These are phyloP conservation scores for Coemansia sp. DNA, from an alignment of 192 early-diverging fungal species.

Conservation along the genomic window DNA sequence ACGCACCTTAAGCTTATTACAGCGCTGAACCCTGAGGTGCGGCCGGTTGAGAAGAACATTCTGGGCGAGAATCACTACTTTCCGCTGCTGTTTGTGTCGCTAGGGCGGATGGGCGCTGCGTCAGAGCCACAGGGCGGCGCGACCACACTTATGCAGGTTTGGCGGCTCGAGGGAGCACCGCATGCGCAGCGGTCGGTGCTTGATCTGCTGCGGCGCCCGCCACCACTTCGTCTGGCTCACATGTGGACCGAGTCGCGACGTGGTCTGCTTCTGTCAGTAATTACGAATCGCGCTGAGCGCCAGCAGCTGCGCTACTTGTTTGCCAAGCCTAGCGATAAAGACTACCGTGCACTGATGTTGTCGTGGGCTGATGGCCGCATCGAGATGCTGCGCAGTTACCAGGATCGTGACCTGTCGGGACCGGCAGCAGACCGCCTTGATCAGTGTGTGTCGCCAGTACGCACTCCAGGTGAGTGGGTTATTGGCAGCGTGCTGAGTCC, in stretches of 20 bases:
- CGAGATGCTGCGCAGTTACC: slow-evolving; percentile 51
- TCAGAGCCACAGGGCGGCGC: not conserved
- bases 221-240: slow-evolving; percentile 35
- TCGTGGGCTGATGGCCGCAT: slow-evolving; percentile 50
- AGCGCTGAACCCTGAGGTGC: slow-evolving; percentile 48
- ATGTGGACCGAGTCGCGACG: slow-evolving; percentile 42
- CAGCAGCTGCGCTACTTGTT: slow-evolving; percentile 54
- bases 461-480: slow-evolving; percentile 23
- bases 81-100: slow-evolving; percentile 46
- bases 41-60: slow-evolving; percentile 41
- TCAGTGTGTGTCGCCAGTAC: slow-evolving; percentile 30
- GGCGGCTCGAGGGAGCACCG: slow-evolving; percentile 43
- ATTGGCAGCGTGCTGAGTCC: slow-evolving; percentile 48
- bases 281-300: slow-evolving; percentile 51
- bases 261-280: slow-evolving; percentile 42
- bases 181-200: slow-evolving; percentile 41
- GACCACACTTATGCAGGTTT: slow-evolving; percentile 44
- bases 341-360: slow-evolving; percentile 51
- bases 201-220: slow-evolving; percentile 37
- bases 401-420: slow-evolving; percentile 13
- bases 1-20: slow-evolving; percentile 51
- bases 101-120: slow-evolving; percentile 11
- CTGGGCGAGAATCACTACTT: slow-evolving; percentile 49
- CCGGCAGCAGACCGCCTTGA: slow-evolving; percentile 25
- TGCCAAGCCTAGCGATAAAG: slow-evolving; percentile 48